Evolutionary conservation across 2,329 filamentous ascomycete species (phyloP).

Genomic region (Lecanicillium sp.): DNA sequence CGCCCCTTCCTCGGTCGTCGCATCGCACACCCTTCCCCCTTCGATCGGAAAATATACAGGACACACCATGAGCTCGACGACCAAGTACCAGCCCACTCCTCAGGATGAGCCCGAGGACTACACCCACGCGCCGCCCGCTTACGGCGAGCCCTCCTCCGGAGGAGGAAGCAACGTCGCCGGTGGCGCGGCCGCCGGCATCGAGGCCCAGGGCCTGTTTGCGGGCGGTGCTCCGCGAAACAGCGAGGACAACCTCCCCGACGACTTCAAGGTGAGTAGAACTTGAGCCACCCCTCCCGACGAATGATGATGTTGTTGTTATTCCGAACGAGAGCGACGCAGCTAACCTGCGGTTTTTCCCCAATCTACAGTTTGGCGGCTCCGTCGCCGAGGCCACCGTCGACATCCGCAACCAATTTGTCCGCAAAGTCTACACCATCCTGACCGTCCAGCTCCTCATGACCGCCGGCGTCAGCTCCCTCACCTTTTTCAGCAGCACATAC

Average conservation of each 20-base stretch:
- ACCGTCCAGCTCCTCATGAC: conserved; percentile 91
- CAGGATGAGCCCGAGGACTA: conserved; percentile 84
- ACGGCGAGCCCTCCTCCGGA: conserved; percentile 51
- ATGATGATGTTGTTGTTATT: neutral
- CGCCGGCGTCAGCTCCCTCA: conserved; percentile 70
- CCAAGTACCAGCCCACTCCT: conserved; percentile 78
- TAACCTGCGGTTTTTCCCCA: neutral
- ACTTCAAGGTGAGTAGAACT: conserved; percentile 76
- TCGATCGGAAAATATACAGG: too few species aligned
- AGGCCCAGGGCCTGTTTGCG: conserved; percentile 55
- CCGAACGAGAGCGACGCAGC: neutral
- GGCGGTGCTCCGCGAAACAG: conserved; percentile 68
- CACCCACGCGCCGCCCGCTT: conserved; percentile 77
- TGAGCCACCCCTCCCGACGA: neutral
- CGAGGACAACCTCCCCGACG: conserved; percentile 88
- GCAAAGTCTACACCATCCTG: conserved; percentile 97
- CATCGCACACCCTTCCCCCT: too few species aligned
- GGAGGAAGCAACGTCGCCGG: conserved; percentile 59
- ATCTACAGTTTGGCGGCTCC: conserved; percentile 72
- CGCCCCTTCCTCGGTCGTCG: too few species aligned
- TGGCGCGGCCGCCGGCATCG: conserved; percentile 39
- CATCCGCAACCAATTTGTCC: conserved; percentile 93
- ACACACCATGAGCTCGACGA: conserved; percentile 59
- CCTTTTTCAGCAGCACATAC: conserved; percentile 77
- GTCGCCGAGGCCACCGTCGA: conserved; percentile 91